Base-by-base conservation (phyloP, 352 stramenopile genomes). In the Phytophthora ohioensis region DNA sequence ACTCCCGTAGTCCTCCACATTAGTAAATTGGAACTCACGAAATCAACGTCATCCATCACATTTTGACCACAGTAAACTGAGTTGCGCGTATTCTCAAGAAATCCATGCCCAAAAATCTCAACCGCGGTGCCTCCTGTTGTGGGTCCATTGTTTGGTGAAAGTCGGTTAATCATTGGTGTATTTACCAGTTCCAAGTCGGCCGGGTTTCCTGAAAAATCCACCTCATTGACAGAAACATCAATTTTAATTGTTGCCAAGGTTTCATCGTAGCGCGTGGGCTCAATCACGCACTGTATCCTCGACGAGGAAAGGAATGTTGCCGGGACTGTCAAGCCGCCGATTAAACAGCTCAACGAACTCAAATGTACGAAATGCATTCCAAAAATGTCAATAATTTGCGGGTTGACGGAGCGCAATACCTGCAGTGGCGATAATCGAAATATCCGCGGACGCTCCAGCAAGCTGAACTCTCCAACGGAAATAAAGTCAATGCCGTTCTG, bases 321-420 rank as follows among this genome's bases (percentile, higher is more conserved):
- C 10, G 21, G 17, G 5, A 32, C 34, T 27, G 5, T 11, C 2
- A 73, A 21, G 2, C 34, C 12, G 5, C 56, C 66, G 32, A 80
- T 46, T 7, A n/a, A 61, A 12, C 77, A 84, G 15, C 36, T 57
- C 0, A 81, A 31, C 12, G 54, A 52, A 13, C 55, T 67, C 13
- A 67, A 56, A 15, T 82, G 76, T 41, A 48, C 57, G 34, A 84
- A 82, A 31, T 78, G 36, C 46, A 66, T 57, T 9, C 77, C 77
- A 10, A 80, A 80, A 10, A 84, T 41, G 30, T 76, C 57, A 34
- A 84, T 36, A 9, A 53, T 4, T 64, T 79, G 76, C 0, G 34
- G 57, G 5, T 13, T 56, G 17, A 75, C 32, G 3, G 43, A 57
- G 8, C 62, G 52, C 30, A 75, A 62, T 10, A 53, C 49, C 46